Evolutionary conservation across 305 asterid genomes (phyloP).

Genomic region (Fraxinus latifolia): DNA sequence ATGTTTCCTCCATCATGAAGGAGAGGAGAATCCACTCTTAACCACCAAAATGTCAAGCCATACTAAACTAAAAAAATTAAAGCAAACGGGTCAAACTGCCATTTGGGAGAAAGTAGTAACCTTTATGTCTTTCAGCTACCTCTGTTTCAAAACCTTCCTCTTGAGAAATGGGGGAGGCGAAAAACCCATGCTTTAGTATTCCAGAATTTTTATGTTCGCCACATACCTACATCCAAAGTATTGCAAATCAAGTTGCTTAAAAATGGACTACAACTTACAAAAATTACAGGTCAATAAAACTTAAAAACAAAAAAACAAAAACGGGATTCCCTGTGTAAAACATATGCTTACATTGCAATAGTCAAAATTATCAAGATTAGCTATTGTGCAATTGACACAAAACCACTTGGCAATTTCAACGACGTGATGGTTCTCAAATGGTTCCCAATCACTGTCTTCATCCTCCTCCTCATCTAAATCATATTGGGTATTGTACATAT

Average conservation of each 20-base stretch:
- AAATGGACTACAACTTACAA: not conserved
- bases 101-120: conserved; percentile 33
- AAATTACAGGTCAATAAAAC: not conserved
- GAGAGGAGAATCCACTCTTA: not conserved
- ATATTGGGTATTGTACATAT: conserved; percentile 53
- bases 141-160: conserved; percentile 39
- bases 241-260: conserved; percentile 9
- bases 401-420: conserved; percentile 64
- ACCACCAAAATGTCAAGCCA: not conserved
- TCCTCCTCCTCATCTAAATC: conserved; percentile 58
- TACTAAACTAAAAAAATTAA: not conserved
- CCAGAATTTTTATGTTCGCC: conserved; percentile 88
- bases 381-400: conserved; percentile 87
- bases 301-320: not conserved
- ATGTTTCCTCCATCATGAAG: not conserved
- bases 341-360: conserved; percentile 59
- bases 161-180: conserved; percentile 53
- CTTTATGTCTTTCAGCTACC: conserved; percentile 41
- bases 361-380: conserved; percentile 45
- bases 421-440: conserved; percentile 34
- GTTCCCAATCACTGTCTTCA: conserved; percentile 91
- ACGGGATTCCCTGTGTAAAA: not conserved
- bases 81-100: not conserved
- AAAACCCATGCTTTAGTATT: conserved; percentile 69
- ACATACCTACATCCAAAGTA: conserved; percentile 53